Evolutionary conservation across 805 yeast genomes (phyloP), one percentile per base, ranked within the genome.

Genomic region (Metschnikowia cerradonensis): DNA sequence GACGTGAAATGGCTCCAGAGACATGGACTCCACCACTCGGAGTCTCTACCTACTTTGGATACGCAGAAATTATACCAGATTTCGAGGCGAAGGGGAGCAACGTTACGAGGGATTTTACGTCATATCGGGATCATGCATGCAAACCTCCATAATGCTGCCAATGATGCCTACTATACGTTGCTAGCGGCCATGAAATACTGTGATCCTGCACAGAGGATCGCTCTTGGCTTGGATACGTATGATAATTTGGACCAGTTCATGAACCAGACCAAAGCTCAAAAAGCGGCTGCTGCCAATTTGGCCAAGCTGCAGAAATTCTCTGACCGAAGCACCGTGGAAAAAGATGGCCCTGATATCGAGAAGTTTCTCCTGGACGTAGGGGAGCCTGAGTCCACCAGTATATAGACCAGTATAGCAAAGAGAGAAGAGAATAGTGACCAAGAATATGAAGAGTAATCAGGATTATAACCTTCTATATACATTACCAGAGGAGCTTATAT

Each of bases 141-240:
- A n/a, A 50, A 57, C 26, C 60, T 64, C 35, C 68, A 64, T 47
- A 64, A 64, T 44, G 68, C 68, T 1, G 67, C 63, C 44, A 64
- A 64, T 52, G 68, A 64, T 45, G 66, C 68, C 11, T 64, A 64
- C 52, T 64, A 60, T 48, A 63, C 68, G 14, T 47, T 64, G 13
- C 48, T 62, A 23, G 68, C 66, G 20, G 66, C 64, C 13, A 41
- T 64, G 50, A 55, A 57, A 15, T 57, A 54, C 37, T 57, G 63
- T 33, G 68, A 64, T 44, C 68, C 68, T 3, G 52, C 48, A 14
- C 54, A 51, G 4, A 48, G 67, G 4, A 41, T 30, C n/a, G 45
- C 48, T 5, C 48, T 50, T 37, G 48, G 49, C 6, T 47, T 64
- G 31, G 67, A 63, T 47, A 44, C 36, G 7, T 56, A 30, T 32